Evolutionary conservation across 495 filamentous ascomycete species (phyloP), one percentile per base, ranked within the genome.

Genomic region (Xylaria castorea): DNA sequence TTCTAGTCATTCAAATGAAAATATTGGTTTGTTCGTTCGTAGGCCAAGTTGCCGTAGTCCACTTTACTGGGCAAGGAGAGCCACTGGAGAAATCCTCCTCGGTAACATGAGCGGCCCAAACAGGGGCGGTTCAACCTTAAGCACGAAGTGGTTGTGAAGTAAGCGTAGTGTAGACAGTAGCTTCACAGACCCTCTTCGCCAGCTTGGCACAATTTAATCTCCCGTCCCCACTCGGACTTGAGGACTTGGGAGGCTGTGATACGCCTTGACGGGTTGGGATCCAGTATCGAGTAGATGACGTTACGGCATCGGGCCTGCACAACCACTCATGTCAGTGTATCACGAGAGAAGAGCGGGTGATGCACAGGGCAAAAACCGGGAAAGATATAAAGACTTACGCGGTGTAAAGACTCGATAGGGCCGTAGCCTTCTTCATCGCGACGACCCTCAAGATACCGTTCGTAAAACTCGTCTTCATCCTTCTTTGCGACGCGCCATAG

Each of bases 231-330:
- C 84, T 99, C 97, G 27, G 96, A 98, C 80, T 97, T 97, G 74
- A 99, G 89, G 55, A 98, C 94, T 83, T 98, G 96, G 9, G 94
- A 94, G 70, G 96, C 94, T 55, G 94, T 98, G 81, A 98, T 96
- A 77, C 96, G 93, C 73, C 96, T 92, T 55, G 87, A 87, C 34
- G 92, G 90, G 79, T 98, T 97, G n/a, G 97, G 96, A 79, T 98
- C 96, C 22, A 99, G 87, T 73, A 98, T 98, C 27, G 94, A 98
- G 82, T 99, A 99, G 78, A 99, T 98, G 75, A 99, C 96, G 77
- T 99, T 98, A 30, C 97, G 92, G 82, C 96, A 98, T 76, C 95
- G 94, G 78, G 94, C 94, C 96, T 99, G 18, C 25, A 46, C 7
- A 16, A 44, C 6, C 8, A 8, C 32, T 42, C 38, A 40, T 72